Evolutionary conservation across 148 eudicot genomes (phyloP).

Genomic region (Selenicereus undatus): DNA sequence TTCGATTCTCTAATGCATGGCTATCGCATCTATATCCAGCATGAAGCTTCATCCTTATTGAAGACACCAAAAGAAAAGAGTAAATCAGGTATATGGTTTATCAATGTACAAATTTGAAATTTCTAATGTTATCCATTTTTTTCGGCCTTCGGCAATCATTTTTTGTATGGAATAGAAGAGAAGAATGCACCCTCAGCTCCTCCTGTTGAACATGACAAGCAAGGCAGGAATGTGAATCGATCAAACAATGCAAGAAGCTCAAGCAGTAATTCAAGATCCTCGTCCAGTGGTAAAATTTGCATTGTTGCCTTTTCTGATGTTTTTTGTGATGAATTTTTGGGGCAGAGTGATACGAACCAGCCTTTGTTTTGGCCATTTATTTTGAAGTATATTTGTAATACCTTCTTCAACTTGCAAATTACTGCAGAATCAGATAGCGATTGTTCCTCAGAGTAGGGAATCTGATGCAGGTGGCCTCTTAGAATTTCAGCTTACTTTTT

Average conservation of each 20-base stretch:
- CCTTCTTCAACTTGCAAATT: constrained; percentile 5
- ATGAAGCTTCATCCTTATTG: constrained; percentile 25
- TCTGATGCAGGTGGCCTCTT: constrained; percentile 32
- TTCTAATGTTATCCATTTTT: not conserved
- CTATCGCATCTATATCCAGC: constrained; percentile 31
- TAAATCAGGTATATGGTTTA: constrained; percentile 41
- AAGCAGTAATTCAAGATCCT: constrained; percentile 68
- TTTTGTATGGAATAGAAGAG: constrained; percentile 38
- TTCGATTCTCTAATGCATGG: constrained; percentile 11
- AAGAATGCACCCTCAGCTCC: constrained; percentile 34
- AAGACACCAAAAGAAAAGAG: constrained; percentile 40
- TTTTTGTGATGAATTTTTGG: not conserved
- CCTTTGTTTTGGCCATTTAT: not conserved
- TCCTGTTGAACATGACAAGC: constrained; percentile 41
- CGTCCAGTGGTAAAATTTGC: constrained; percentile 42
- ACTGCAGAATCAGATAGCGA: constrained; percentile 66
- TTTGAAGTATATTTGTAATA: constrained; percentile 1
- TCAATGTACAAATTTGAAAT: not conserved
- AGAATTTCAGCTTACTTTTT: constrained; percentile 9
- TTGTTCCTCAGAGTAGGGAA: constrained; percentile 52
- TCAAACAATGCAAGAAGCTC: constrained; percentile 60
- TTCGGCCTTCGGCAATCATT: not conserved
- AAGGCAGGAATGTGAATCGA: constrained; percentile 39
- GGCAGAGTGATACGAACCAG: not conserved
- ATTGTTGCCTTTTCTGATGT: not conserved